A percentile compares a stretch with the other conserved stretches of the same genome.
Evolutionary conservation across 2,329 filamentous ascomycete species (phyloP).

Genomic region (Taxawa tesnikishii): DNA sequence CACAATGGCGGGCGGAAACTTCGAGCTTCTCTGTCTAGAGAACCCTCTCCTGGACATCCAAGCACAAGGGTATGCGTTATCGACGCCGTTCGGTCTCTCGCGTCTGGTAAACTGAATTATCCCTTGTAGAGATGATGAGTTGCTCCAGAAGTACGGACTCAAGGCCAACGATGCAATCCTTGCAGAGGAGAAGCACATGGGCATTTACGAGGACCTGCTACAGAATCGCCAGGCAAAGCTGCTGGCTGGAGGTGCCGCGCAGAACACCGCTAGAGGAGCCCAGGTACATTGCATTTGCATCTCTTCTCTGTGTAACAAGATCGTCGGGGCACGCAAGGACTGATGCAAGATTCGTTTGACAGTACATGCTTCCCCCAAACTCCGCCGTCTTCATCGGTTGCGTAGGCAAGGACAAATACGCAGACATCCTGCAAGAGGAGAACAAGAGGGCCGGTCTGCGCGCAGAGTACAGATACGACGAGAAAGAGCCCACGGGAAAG

Average conservation of each 20-base stretch:
- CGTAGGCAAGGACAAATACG: conserved; percentile 92
- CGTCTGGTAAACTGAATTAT: conserved; percentile 11
- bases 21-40: conserved; percentile 84
- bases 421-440: conserved; percentile 73
- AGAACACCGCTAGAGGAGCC: conserved; percentile 93
- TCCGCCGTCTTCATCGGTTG: conserved; percentile 89
- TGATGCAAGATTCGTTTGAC: too few species aligned
- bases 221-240: conserved; percentile 87
- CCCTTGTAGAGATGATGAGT: conserved; percentile 55
- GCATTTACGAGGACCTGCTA: conserved; percentile 85
- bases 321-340: too few species aligned
- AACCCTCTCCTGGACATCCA: conserved; percentile 98
- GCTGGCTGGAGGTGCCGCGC: conserved; percentile 89
- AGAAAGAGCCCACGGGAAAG: conserved; percentile 72
- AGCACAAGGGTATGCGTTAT: conserved; percentile 50
- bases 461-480: conserved; percentile 89
- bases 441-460: conserved; percentile 79
- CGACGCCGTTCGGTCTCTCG: conserved; percentile 1
- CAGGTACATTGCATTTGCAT: too few species aligned
- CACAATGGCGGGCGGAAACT: conserved; percentile 47
- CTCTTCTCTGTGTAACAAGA: too few species aligned
- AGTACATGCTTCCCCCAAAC: conserved; percentile 84
- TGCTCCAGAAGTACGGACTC: conserved; percentile 84
- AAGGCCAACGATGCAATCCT: conserved; percentile 98
- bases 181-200: conserved; percentile 79